Percentiles rank a stretch among this genome's conserved stretches.
Conservation (phyloP, 306 rosid species). For the Malus sylvestris region DNA sequence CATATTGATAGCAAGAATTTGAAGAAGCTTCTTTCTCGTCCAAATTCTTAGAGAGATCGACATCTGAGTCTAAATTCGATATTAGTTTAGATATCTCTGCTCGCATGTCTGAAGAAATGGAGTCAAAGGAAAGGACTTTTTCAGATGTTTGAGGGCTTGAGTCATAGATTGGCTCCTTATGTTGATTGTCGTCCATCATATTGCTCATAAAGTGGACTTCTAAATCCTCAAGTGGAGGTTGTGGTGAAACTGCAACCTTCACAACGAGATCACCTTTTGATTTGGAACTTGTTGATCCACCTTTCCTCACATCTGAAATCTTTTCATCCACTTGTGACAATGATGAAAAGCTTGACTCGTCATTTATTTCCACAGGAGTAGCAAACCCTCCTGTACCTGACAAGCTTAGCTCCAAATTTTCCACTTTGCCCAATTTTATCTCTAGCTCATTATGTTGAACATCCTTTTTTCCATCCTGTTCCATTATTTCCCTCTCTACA, state of each 20-base stretch:
- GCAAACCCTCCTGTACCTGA: conserved; percentile 31
- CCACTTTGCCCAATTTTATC: conserved; percentile 54
- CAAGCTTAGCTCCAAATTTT: conserved; percentile 26
- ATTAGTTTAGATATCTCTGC: conserved; percentile 30
- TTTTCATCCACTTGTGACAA: conserved; percentile 49
- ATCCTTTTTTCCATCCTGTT: conserved; percentile 25
- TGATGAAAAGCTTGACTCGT: conserved; percentile 53
- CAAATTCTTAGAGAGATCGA: conserved; percentile 26
- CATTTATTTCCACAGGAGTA: conserved; percentile 32
- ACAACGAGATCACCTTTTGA: conserved; percentile 13
- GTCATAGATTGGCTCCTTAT: conserved; percentile 76
- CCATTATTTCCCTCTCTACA: conserved; percentile 31
- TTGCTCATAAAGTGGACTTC: conserved; percentile 22
- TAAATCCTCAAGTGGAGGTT: conserved; percentile 38
- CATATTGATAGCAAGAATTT: conserved; percentile 24
- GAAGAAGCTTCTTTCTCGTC: conserved; percentile 32
- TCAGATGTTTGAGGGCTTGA: conserved; percentile 57
- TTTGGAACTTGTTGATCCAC: conserved; percentile 17
- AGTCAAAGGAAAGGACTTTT: conserved; percentile 30
- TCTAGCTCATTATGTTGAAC: conserved; percentile 44
- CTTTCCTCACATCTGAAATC: conserved; percentile 30
- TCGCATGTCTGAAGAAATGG: conserved; percentile 43
- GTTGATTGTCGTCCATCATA: conserved; percentile 47
- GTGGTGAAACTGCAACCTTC: conserved; percentile 31
- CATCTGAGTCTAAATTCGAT: conserved; percentile 12